These are phyloP conservation scores for Hemileccinum impolitum DNA, from an alignment of 768 basidiomycete genomes.

Conservation along the genomic window DNA sequence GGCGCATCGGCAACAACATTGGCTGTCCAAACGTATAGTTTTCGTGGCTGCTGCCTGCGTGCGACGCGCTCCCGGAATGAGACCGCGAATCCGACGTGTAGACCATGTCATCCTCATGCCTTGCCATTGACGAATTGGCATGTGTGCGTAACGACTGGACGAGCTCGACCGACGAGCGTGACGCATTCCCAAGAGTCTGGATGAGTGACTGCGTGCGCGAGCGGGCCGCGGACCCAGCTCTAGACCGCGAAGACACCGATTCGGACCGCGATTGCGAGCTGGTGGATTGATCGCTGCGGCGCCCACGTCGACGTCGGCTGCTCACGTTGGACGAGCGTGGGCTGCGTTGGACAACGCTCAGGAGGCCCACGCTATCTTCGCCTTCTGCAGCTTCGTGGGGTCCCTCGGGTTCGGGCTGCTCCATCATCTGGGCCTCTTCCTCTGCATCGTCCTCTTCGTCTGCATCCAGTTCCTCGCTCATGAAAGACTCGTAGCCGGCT, in stretches of 20 bases:
- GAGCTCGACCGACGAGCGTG: constrained; percentile 57
- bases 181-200: constrained; percentile 59
- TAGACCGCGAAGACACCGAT: constrained; percentile 36
- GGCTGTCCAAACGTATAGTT: constrained; percentile 75
- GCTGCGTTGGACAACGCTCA: constrained; percentile 49
- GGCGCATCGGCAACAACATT: constrained; percentile 34
- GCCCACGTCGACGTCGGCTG: constrained; percentile 32
- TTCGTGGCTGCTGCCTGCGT: constrained; percentile 46
- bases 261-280: constrained; percentile 29
- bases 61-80: constrained; percentile 46
- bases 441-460: constrained; percentile 33
- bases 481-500: constrained; percentile 29
- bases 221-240: constrained; percentile 52
- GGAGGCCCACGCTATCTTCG: constrained; percentile 58
- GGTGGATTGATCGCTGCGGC: constrained; percentile 35
- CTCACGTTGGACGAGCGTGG: constrained; percentile 42
- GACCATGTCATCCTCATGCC: constrained; percentile 54
- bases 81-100: constrained; percentile 35
- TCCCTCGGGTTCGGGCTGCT: constrained; percentile 48
- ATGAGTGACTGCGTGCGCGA: constrained; percentile 65
- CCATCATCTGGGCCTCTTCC: constrained; percentile 37
- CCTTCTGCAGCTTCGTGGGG: constrained; percentile 59
- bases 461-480: constrained; percentile 31
- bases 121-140: constrained; percentile 65
- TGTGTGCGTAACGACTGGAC: constrained; percentile 50